Conservation (phyloP, 179 eudicot genomes). For the Beta macrorhiza region DNA sequence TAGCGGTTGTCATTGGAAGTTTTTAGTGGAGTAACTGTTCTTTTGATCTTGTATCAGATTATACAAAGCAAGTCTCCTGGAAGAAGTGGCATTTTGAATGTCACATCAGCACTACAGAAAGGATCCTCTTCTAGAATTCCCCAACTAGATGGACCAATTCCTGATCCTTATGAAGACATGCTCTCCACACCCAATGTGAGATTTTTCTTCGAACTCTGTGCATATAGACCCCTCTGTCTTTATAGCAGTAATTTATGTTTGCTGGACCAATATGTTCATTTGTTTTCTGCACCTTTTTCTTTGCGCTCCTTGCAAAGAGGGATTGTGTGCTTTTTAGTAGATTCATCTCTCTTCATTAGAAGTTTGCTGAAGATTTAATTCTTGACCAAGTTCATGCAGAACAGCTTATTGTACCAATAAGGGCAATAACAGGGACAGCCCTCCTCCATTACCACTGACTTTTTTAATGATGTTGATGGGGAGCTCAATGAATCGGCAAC, state of each 20-base stretch:
- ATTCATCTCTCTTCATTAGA: background rate
- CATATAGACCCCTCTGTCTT: background rate
- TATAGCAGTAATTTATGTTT: constrained; percentile 7
- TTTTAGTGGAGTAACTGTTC: background rate
- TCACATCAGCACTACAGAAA: constrained; percentile 27
- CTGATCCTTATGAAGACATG: constrained; percentile 89
- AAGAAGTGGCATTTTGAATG: constrained; percentile 18
- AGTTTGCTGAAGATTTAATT: constrained; percentile 4
- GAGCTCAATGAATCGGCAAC: constrained; percentile 1
- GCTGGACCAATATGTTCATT: background rate
- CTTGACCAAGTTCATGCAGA: background rate
- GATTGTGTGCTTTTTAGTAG: background rate
- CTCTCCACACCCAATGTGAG: constrained; percentile 93
- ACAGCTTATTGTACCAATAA: background rate
- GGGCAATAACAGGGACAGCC: background rate
- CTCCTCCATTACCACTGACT: background rate
- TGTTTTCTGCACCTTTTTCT: background rate
- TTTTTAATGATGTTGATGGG: background rate
- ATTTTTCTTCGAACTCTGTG: background rate
- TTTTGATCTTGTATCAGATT: constrained; percentile 39
- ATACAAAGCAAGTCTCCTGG: constrained; percentile 36
- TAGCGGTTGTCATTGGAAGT: constrained; percentile 2
- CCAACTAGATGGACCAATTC: constrained; percentile 79
- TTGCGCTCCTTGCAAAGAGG: background rate
- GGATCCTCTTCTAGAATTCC: constrained; percentile 55